Conservation (phyloP, 2,329 filamentous ascomycete species). For the Ceratocystis huliohia region DNA sequence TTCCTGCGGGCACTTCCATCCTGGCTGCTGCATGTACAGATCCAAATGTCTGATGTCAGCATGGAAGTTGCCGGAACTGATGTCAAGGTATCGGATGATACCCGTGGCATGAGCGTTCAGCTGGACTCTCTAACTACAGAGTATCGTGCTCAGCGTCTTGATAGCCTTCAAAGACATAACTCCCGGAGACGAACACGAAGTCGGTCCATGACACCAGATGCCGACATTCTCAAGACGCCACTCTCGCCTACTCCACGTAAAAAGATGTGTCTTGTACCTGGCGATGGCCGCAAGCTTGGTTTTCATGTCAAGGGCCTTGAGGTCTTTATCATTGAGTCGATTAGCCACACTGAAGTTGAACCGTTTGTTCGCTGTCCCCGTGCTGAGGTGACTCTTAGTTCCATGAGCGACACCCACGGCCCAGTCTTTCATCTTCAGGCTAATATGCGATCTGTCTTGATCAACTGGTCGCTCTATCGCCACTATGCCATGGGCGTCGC, state of each 20-base stretch:
- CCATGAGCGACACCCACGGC: slow-evolving; percentile 73
- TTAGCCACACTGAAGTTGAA: slow-evolving; percentile 71
- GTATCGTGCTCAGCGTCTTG: slow-evolving; percentile 70
- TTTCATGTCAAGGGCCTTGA: slow-evolving; percentile 75
- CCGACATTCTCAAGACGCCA: slow-evolving; percentile 40
- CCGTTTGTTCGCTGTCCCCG: slow-evolving; percentile 76
- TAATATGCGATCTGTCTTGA: slow-evolving; percentile 60
- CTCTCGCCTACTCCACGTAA: slow-evolving; percentile 27
- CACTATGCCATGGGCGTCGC: slow-evolving; percentile 85
- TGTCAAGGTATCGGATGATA: slow-evolving; percentile 65
- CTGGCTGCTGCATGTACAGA: slow-evolving; percentile 72
- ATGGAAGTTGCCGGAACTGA: slow-evolving; percentile 85
- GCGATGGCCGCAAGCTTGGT: slow-evolving; percentile 70
- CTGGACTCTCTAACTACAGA: slow-evolving; percentile 79
- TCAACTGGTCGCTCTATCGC: slow-evolving; percentile 86
- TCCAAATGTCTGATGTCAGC: slow-evolving; percentile 81
- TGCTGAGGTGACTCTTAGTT: slow-evolving; percentile 76
- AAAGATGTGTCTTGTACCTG: slow-evolving; percentile 43
- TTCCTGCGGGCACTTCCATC: slow-evolving; percentile 65
- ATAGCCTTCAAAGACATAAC: slow-evolving; percentile 45
- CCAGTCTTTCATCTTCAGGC: slow-evolving; percentile 80
- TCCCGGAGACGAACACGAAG: slow-evolving; percentile 62
- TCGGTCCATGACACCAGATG: slow-evolving; percentile 56
- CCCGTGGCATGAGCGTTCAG: slow-evolving; percentile 72
- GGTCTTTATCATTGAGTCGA: slow-evolving; percentile 77